phyloP scores from a whole-genome alignment of 352 stramenopile genomes.

The Phytophthora aleatoria region DNA sequence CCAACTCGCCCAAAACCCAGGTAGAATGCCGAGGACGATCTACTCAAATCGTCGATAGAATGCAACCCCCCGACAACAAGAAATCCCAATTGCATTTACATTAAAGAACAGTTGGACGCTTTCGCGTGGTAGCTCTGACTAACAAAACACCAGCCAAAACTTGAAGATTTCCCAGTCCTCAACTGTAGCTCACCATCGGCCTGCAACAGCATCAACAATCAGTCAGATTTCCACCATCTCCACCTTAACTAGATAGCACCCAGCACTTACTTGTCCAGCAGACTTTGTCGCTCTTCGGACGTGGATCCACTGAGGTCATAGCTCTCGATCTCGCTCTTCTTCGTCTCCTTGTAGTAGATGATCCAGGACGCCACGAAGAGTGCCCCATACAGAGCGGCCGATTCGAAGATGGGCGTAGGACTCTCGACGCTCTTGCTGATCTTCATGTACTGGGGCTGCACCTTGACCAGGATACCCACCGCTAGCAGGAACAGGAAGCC shows the following conservation, averaged over 20 bases:
- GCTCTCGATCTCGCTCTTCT: slow-evolving; percentile 43
- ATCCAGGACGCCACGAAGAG: slow-evolving; percentile 73
- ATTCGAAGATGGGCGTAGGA: slow-evolving; percentile 71
- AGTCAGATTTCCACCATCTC: not conserved
- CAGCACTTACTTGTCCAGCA: slow-evolving; percentile 54
- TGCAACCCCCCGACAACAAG: not conserved
- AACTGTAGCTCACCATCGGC: slow-evolving; percentile 41
- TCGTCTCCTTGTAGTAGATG: slow-evolving; percentile 73
- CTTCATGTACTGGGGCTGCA: slow-evolving; percentile 88
- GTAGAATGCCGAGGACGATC: too few relatives aligned
- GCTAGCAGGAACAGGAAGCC: slow-evolving; percentile 77
- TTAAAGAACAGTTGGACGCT: slow-evolving; percentile 12
- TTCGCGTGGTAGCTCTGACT: not conserved
- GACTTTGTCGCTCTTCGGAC: slow-evolving; percentile 63
- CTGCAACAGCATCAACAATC: slow-evolving; percentile 23
- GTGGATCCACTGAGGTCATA: slow-evolving; percentile 54
- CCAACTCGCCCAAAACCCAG: too few relatives aligned
- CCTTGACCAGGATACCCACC: slow-evolving; percentile 70
- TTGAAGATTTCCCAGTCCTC: slow-evolving; percentile 8
- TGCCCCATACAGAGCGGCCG: slow-evolving; percentile 69
- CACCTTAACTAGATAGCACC: not conserved
- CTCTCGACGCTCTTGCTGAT: slow-evolving; percentile 71
- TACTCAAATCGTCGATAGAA: too few relatives aligned
- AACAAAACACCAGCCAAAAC: not conserved
- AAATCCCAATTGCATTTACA: slow-evolving; percentile 16